Base-by-base conservation (phyloP, 257 asterid species). In the Solanum dulcamara region DNA sequence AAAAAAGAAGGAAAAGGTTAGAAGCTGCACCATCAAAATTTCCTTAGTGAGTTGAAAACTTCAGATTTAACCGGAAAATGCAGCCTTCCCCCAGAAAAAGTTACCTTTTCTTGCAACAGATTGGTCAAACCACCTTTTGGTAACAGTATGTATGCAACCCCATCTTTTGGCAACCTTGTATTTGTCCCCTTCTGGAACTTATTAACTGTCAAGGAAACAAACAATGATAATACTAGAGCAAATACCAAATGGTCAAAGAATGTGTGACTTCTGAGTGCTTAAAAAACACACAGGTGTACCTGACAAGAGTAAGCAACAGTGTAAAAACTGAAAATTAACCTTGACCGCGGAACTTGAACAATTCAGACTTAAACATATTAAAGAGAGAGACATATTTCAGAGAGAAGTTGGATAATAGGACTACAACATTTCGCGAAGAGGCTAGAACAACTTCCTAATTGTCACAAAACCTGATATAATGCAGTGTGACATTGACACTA, bases 171-270 rank as follows among this genome's bases (percentile, higher is more conserved):
- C 98, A 90, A 95, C 98, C 92, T 90, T 92, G 87, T 92, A 95
- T 87, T 95, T 97, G 89, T 95, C 98, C 85, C 99, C 97, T 91
- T 93, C 94, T 51, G 98, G 98, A 91, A 92, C 92, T 83, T 97
- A 90, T 71, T 86, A 51, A 84, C 86, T 89, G 89, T 95, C 93
- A 95, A 97, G 95, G 97, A 90, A 83, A 57, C 84, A 83, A 89
- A 85, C 66, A 74, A 51, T 42, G 18, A 83, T 68, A 28, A 37
- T 55, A 83, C 80, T 70, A 10, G 59, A 70, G 83, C 83, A 87
- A 55, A 70, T 40, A 68, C n/a, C 38, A 67, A 79, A 17, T 17
- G 42, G 60, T 68, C 70, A 68, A 68, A 46, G 86, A 71, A 84
- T 32, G 51, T 38, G 70, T 12, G 33, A 38, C 81, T 68, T 84